Evolutionary conservation across 805 yeast species (phyloP).

Genomic region (Schwanniomyces vanrijiae): DNA sequence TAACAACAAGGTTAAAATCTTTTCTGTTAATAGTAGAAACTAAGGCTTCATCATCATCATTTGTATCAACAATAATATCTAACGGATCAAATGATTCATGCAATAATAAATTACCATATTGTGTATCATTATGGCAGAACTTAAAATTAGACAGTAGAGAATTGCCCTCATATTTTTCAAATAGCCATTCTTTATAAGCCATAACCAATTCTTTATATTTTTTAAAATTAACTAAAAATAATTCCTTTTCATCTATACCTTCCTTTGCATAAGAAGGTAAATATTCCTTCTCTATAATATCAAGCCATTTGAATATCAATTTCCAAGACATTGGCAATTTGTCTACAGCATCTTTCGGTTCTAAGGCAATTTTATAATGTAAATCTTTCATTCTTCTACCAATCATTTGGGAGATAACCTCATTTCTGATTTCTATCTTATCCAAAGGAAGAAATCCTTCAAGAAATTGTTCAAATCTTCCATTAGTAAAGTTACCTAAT

Average conservation of each 20-base stretch:
- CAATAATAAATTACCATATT: constrained; percentile 88
- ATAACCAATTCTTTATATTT: constrained; percentile 49
- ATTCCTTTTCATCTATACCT: constrained; percentile 27
- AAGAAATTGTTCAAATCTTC: constrained; percentile 90
- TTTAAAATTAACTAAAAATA: constrained; percentile 48
- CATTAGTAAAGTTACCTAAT: constrained; percentile 87
- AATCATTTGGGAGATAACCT: constrained; percentile 75
- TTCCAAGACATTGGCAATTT: constrained; percentile 71
- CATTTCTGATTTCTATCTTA: constrained; percentile 69
- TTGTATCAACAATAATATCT: constrained; percentile 25
- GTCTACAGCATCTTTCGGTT: constrained; percentile 48
- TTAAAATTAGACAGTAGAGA: constrained; percentile 52
- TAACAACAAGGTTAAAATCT: constrained; percentile 71
- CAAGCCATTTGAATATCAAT: constrained; percentile 70
- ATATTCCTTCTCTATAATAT: constrained; percentile 42
- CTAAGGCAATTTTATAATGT: constrained; percentile 74
- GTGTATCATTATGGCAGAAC: constrained; percentile 96
- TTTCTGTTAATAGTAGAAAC: constrained; percentile 30
- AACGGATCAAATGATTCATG: constrained; percentile 53
- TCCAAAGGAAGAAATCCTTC: constrained; percentile 79
- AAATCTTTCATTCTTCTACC: constrained; percentile 97
- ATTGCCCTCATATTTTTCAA: constrained; percentile 44
- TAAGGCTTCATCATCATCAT: constrained; percentile 11
- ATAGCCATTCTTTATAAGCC: constrained; percentile 65
- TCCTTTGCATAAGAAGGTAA: constrained; percentile 35